Base-by-base conservation (phyloP, 148 eudicot genomes). In the Chenopodium formosanum region DNA sequence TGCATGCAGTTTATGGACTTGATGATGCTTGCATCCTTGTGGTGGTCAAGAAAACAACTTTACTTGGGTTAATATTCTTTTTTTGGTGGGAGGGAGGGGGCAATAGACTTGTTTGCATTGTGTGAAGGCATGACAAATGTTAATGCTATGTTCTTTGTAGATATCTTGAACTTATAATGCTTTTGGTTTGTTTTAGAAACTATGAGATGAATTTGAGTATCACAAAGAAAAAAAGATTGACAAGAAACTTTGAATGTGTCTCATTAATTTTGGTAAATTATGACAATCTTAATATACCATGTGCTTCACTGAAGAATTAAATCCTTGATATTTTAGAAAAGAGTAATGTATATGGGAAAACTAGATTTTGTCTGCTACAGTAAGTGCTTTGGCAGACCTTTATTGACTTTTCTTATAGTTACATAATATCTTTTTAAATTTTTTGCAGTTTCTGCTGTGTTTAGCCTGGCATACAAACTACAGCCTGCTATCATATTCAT, bases 401-500 rank as follows among this genome's bases (percentile, higher is more conserved):
- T 66, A 8, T 52, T 25, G 34, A n/a, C 70, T 25, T 68, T 77
- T 50, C 72, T 66, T 60, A 7, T 32, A 76, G 23, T 71, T 37
- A 2, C 68, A 27, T 81, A 77, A 75, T 73, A 50, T 46, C 75
- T 27, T 27, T 37, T 76, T 48, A 67, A 31, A 78, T 32, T 77
- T 82, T 84, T 79, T 90, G 86, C 94, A 96, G 99, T 96, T 87
- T 81, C 94, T 83, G 97, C 98, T 86, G 98, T 96, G 48, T 96
- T 96, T 87, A 94, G 92, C 86, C 84, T 96, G 91, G 99, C 99
- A 17, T 75, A 89, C 85, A 96, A 96, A 81, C 89, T 96, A 74
- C 99, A 96, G 90, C 97, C 98, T 82, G 99, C 98, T 73, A 96
- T 94, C 67, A 94, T 96, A 80, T 96, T 96, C 79, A 92, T 96